Percentiles rank a stretch among this genome's conserved stretches.
Conservation (phyloP, 257 asterid species). For the Paraleonurus japonicus region DNA sequence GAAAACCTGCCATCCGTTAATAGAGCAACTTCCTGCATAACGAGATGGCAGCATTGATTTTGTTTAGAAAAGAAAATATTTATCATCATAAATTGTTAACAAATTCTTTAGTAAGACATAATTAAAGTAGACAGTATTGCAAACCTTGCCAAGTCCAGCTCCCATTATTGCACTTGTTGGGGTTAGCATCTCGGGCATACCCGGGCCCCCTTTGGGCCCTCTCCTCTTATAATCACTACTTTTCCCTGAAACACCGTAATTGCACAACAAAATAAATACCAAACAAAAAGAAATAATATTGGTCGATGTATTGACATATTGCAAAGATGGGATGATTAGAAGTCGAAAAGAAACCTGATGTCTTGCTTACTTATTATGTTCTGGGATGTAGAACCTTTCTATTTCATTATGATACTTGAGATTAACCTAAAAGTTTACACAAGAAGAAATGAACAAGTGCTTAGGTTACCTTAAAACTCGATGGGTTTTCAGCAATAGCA, state of each 20-base stretch:
- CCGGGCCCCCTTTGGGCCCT: conserved; percentile 99
- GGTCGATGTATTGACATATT: background rate
- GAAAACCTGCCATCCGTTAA: conserved; percentile 97
- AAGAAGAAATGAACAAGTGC: background rate
- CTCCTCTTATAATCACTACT: conserved; percentile 94
- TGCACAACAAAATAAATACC: background rate
- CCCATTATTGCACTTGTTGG: conserved; percentile 99
- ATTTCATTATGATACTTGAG: background rate
- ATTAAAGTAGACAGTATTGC: conserved; percentile 7
- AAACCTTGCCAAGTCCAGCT: conserved; percentile 98
- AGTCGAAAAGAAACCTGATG: background rate
- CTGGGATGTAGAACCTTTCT: background rate
- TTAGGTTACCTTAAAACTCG: conserved; percentile 61
- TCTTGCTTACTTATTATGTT: no score
- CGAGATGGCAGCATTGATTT: background rate
- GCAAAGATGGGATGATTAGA: background rate
- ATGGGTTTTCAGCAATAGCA: conserved; percentile 83
- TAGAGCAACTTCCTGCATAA: conserved; percentile 76
- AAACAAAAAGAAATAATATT: background rate
- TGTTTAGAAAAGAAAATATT: background rate
- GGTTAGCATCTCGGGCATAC: conserved; percentile 99
- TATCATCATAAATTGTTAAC: background rate
- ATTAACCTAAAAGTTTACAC: background rate
- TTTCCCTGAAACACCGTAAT: conserved; percentile 61
- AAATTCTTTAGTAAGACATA: background rate